Percentiles rank a stretch among this genome's conserved stretches.
These are phyloP conservation scores for Sugiyamaella xylanicola DNA, from an alignment of 1,139 yeast genomes.

Conservation along the genomic window DNA sequence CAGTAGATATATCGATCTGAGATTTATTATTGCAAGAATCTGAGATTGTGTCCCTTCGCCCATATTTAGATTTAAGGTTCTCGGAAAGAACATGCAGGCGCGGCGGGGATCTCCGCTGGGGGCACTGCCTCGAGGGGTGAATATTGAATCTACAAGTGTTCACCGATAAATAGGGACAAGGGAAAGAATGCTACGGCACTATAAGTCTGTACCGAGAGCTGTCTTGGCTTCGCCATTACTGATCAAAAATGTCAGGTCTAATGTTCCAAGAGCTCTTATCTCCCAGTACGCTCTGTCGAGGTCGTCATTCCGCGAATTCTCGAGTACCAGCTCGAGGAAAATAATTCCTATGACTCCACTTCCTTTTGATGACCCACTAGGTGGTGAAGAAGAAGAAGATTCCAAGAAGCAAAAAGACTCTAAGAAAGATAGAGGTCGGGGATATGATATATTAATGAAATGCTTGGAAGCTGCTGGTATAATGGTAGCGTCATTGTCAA, in stretches of 20 bases:
- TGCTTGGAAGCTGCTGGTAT: constrained; percentile 73
- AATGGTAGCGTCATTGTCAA: constrained; percentile 70
- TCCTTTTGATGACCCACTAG: constrained; percentile 16
- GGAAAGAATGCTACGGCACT: not conserved
- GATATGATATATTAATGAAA: constrained; percentile 47
- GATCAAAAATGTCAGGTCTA: not conserved
- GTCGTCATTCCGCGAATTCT: constrained; percentile 1
- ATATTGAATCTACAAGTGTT: too few relatives aligned
- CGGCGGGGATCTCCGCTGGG: too few relatives aligned
- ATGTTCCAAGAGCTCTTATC: not conserved
- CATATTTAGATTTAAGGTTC: too few relatives aligned
- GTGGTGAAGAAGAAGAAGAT: not conserved
- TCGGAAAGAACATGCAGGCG: too few relatives aligned
- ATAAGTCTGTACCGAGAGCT: not conserved
- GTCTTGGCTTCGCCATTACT: not conserved
- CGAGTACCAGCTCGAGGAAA: constrained; percentile 3
- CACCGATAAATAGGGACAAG: not conserved
- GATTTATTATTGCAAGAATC: too few relatives aligned
- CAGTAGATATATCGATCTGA: too few relatives aligned
- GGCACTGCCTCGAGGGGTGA: too few relatives aligned
- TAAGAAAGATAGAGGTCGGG: constrained; percentile 4
- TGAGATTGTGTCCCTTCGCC: too few relatives aligned
- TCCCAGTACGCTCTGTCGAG: not conserved
- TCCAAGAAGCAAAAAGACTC: not conserved
- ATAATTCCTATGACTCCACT: constrained; percentile 15